Evolutionary conservation across 768 basidiomycete genomes (phyloP).

Genomic region (Kwoniella botswanensis): DNA sequence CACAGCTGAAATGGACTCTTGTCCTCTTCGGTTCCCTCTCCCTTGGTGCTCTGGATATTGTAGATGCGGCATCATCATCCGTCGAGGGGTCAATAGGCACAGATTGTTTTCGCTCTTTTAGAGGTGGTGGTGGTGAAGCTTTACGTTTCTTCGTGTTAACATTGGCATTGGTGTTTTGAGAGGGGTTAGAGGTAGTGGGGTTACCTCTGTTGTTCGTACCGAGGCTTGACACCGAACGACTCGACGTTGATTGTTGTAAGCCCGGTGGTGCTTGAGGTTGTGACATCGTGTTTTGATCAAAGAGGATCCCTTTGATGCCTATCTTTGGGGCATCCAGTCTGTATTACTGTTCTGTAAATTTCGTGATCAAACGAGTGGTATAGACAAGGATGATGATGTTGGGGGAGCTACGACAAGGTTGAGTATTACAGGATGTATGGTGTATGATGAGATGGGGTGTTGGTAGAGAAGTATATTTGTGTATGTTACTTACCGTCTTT

Average conservation of each 20-base stretch:
- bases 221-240: neutral
- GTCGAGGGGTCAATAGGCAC: constrained; percentile 36
- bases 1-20: constrained; percentile 56
- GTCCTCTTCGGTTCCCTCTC: constrained; percentile 46
- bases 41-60: constrained; percentile 10
- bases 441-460: neutral
- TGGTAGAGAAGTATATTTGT: neutral
- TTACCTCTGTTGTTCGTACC: neutral
- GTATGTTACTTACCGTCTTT: neutral
- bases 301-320: too few species aligned
- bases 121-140: constrained; percentile 18
- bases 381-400: neutral
- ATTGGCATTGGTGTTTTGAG: constrained; percentile 3
- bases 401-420: neutral
- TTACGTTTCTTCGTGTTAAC: constrained; percentile 41
- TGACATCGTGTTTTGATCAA: neutral
- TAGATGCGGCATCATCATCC: constrained; percentile 44
- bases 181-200: neutral
- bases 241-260: constrained; percentile 1
- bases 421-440: neutral
- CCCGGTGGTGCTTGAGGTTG: constrained; percentile 6
- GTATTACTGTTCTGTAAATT: neutral
- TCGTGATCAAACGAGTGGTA: neutral
- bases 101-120: constrained; percentile 31
- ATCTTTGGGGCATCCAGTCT: too few species aligned